phyloP scores from a whole-genome alignment of 495 filamentous ascomycete genomes.

The Penicillium bovifimosum region DNA sequence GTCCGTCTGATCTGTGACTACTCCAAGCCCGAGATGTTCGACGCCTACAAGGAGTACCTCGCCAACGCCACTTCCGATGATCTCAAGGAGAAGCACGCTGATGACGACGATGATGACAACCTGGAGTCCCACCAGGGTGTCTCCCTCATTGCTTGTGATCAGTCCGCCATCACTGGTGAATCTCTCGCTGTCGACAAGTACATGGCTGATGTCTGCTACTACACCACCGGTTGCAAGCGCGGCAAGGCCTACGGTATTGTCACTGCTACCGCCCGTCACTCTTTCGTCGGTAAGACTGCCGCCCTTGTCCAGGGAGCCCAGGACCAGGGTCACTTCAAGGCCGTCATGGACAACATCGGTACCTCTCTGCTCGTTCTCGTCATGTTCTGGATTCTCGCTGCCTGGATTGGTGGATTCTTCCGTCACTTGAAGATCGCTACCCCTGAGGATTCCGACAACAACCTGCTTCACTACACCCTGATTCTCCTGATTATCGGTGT shows the following conservation, averaged over 20 bases:
- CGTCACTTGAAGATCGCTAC: slow-evolving; percentile 63
- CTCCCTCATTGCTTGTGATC: slow-evolving; percentile 62
- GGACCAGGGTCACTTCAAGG: slow-evolving; percentile 73
- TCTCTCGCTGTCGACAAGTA: slow-evolving; percentile 75
- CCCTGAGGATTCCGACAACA: slow-evolving; percentile 46
- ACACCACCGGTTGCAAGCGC: slow-evolving; percentile 75
- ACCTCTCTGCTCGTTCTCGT: slow-evolving; percentile 67
- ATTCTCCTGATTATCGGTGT: slow-evolving; percentile 70
- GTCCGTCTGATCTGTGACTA: slow-evolving; percentile 73
- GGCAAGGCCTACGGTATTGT: slow-evolving; percentile 67
- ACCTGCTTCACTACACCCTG: slow-evolving; percentile 59
- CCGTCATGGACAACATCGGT: slow-evolving; percentile 77
- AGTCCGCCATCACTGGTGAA: slow-evolving; percentile 74
- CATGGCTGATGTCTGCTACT: slow-evolving; percentile 67
- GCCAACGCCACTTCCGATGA: slow-evolving; percentile 52
- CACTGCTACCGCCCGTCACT: slow-evolving; percentile 56
- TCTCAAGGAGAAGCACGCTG: slow-evolving; percentile 57
- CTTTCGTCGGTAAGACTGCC: slow-evolving; percentile 70
- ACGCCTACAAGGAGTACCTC: slow-evolving; percentile 63
- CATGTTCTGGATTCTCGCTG: slow-evolving; percentile 64
- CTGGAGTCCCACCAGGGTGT: slow-evolving; percentile 56
- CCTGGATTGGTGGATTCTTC: slow-evolving; percentile 76
- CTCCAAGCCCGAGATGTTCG: slow-evolving; percentile 62
- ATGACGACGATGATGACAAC: slow-evolving; percentile 53
- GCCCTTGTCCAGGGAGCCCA: slow-evolving; percentile 64